Evolutionary conservation across 129 eudicot species (phyloP), one percentile per base, ranked within the genome.

Genomic region (Tagetes patula): DNA sequence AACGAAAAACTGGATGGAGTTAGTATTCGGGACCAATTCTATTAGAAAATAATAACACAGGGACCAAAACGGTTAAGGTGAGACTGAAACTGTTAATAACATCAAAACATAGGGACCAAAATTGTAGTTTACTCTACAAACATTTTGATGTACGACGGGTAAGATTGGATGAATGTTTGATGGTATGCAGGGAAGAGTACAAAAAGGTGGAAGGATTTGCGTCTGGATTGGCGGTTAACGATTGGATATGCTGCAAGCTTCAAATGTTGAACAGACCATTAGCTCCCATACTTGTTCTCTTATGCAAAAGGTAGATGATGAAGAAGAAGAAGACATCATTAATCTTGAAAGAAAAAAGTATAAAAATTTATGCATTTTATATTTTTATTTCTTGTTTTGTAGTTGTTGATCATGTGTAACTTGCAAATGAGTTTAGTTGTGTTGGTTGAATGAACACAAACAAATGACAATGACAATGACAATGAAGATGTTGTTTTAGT

Each of bases 181-280:
- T 77, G 33, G 9, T 62, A 6, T 85, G 67, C 76, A 94, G 98
- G 87, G 96, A 90, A 76, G 99, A 94, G 78, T 88, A 82, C 71
- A 91, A 90, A 79, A 79, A 65, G 43, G 94, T 94, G 62, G 80
- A 82, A 80, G 83, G 71, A 8, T 94, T 94, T 73, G 91, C 97
- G 36, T 82, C 87, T n/a, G 82, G 81, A 77, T 76, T 94, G 77
- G 67, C 88, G 0, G 84, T 79, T 39, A 87, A 94, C 52, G 78
- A 77, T 4, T 94, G 97, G 99, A 78, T 77, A 40, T 85, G 97
- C 80, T 88, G 97, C 91, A 84, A 90, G 75, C 87, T 94, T 40
- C 91, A 88, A 72, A 88, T 83, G 96, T 62, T 90, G 59, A 90
- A 94, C 82, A 74, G 87, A 59, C 96, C 97, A 49, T 58, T 80